Evolutionary conservation across 2,329 filamentous ascomycete genomes (phyloP).

Genomic region (Chrysoporthe puriensis): DNA sequence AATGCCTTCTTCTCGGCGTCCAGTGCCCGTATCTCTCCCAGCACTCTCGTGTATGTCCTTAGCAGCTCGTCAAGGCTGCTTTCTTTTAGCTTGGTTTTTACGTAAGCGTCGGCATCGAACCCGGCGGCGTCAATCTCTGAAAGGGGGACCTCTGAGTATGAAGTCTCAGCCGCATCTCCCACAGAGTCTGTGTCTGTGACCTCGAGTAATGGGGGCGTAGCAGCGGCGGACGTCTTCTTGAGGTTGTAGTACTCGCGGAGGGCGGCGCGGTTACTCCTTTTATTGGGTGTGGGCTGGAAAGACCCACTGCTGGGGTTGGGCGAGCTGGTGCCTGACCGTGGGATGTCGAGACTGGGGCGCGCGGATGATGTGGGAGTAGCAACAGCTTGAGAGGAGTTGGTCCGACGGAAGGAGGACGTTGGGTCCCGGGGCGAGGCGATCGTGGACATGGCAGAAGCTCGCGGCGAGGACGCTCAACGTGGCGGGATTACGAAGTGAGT

Average conservation of each 20-base stretch:
- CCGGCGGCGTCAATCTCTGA: conserved; percentile 73
- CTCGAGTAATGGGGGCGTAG: conserved; percentile 44
- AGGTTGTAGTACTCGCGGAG: conserved; percentile 96
- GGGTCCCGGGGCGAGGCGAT: conserved; percentile 66
- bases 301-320: conserved; percentile 44
- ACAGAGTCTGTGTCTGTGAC: conserved; percentile 44
- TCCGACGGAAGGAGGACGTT: conserved; percentile 59
- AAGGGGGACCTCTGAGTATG: conserved; percentile 59
- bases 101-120: conserved; percentile 75
- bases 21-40: conserved; percentile 83
- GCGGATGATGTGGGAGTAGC: conserved; percentile 74
- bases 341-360: conserved; percentile 72
- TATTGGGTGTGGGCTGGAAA: conserved; percentile 36
- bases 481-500: background rate
- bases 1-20: conserved; percentile 96
- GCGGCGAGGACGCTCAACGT: background rate
- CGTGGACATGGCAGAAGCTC: conserved; percentile 57
- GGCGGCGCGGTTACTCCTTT: conserved; percentile 76
- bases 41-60: conserved; percentile 69
- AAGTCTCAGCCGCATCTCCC: conserved; percentile 35
- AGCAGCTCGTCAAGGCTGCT: conserved; percentile 71
- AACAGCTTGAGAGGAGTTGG: conserved; percentile 53
- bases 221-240: conserved; percentile 47
- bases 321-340: conserved; percentile 63
- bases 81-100: conserved; percentile 62